Base-by-base conservation (phyloP, 2,329 filamentous ascomycete species). In the Pyricularia sp. region DNA sequence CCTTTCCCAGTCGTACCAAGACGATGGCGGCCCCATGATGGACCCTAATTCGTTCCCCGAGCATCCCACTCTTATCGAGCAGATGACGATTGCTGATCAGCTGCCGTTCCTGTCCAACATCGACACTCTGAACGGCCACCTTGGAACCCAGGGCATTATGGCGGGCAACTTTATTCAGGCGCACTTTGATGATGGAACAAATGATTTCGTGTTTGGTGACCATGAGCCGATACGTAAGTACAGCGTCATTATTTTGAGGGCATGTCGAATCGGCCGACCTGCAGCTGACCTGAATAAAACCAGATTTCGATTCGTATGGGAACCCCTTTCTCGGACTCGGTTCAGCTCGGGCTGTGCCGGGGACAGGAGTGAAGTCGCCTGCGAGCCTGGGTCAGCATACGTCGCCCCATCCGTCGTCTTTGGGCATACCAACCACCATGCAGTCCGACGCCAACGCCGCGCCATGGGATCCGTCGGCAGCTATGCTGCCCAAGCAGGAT, bases 181-280 rank as follows among this genome's bases (percentile, higher is more conserved):
- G 1, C 66, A n/a, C 23, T 55, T 31, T 23, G 26, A 58, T n/a
- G 30, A 50, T 10, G 42, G 42, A 28, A 61, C 66, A 59, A 14
- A 33, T 28, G 28, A 69, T 12, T 31, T 66, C 3, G 42, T 69
- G 20, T 65, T 73, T 25, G 30, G 25, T 2, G 71, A 72, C n/a
- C 72, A 71, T n/a, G 42, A 50, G n/a, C 20, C 42, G 20, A 50
- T 50, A 50, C 42, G 42, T 50, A 50, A 50, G 42, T 50, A 50
- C 17, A 50, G 17, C 42, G 6, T 50, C 42, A 20, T 42, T 10
- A 42, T 14, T 17, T 17, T 14, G 36, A n/a, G 36, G 14, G 36
- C 3, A 50, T 17, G 58, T 12, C 9, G 55, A 25, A 23, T 9
- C n/a, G 23, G n/a, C 58, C n/a, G 11, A 12, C 58, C n/a, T 12